These are phyloP conservation scores for Dryas integrifolia DNA, from an alignment of 331 rosid species.

Conservation along the genomic window DNA sequence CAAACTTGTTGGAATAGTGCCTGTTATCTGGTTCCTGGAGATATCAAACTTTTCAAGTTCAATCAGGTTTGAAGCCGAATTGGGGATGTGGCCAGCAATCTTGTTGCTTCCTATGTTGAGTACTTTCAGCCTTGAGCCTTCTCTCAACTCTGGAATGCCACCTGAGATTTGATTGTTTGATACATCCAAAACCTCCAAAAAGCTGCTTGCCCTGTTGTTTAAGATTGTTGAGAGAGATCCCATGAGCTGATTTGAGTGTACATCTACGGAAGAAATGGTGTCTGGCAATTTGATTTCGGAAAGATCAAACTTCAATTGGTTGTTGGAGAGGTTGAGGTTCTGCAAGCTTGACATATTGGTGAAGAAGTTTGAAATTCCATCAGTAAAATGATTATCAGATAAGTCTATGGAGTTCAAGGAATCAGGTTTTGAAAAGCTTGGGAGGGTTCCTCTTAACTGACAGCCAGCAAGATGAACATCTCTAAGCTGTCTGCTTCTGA, in stretches of 20 bases:
- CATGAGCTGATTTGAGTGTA: slow-evolving; percentile 59
- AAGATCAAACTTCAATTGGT: slow-evolving; percentile 64
- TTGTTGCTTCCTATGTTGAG: slow-evolving; percentile 63
- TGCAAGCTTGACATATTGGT: slow-evolving; percentile 68
- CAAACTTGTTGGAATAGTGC: slow-evolving; percentile 63
- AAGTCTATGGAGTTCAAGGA: slow-evolving; percentile 81
- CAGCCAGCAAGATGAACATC: slow-evolving; percentile 85
- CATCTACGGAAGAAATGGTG: slow-evolving; percentile 49
- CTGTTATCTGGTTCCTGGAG: slow-evolving; percentile 73
- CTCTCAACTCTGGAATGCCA: slow-evolving; percentile 53
- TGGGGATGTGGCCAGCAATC: slow-evolving; percentile 62
- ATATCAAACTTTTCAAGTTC: slow-evolving; percentile 65
- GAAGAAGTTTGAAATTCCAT: slow-evolving; percentile 57
- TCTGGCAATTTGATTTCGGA: slow-evolving; percentile 52
- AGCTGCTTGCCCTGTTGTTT: slow-evolving; percentile 50
- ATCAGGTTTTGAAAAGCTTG: slow-evolving; percentile 52
- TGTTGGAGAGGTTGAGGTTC: slow-evolving; percentile 69
- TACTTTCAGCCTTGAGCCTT: slow-evolving; percentile 60
- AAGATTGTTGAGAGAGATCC: slow-evolving; percentile 68
- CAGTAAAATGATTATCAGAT: slow-evolving; percentile 62
- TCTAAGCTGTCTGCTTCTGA: slow-evolving; percentile 60
- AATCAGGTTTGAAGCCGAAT: slow-evolving; percentile 60
- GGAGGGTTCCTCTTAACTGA: slow-evolving; percentile 65
- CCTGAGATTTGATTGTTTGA: slow-evolving; percentile 76
- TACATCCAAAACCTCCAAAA: slow-evolving; percentile 72